A percentile compares a stretch with the other conserved stretches of the same genome.
phyloP scores from a whole-genome alignment of 805 yeast species.

The Candida pini region DNA sequence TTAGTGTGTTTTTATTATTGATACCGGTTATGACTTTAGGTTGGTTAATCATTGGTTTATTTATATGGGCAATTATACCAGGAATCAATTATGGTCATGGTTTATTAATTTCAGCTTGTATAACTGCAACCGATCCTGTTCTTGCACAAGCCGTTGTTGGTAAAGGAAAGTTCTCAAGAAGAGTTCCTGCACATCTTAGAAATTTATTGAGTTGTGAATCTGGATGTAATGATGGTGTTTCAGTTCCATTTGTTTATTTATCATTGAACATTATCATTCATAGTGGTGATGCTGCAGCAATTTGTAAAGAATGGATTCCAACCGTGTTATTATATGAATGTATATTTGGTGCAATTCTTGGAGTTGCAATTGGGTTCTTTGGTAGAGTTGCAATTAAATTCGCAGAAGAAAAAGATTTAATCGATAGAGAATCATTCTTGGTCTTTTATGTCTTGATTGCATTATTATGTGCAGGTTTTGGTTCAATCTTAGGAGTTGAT shows the following conservation, averaged over 20 bases:
- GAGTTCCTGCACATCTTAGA: conserved; percentile 59
- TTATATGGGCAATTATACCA: conserved; percentile 58
- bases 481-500: conserved; percentile 64
- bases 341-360: conserved; percentile 47
- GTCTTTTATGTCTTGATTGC: conserved; percentile 50
- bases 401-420: conserved; percentile 45
- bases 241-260: conserved; percentile 62
- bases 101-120: conserved; percentile 60
- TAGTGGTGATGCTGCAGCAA: conserved; percentile 40
- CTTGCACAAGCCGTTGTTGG: conserved; percentile 70
- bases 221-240: conserved; percentile 72
- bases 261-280: conserved; percentile 50
- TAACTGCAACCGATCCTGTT: conserved; percentile 76
- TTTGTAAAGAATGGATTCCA: conserved; percentile 59
- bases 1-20: conserved; percentile 49
- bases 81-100: conserved; percentile 49
- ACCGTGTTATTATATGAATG: conserved; percentile 60
- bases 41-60: conserved; percentile 60
- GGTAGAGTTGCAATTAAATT: conserved; percentile 46
- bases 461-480: conserved; percentile 52
- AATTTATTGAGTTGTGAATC: conserved; percentile 64
- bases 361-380: conserved; percentile 46
- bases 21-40: conserved; percentile 69
- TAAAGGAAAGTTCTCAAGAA: conserved; percentile 64
- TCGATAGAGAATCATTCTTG: conserved; percentile 59